Base-by-base conservation (phyloP, 306 rosid species). In the Inga leiocalycina region DNA sequence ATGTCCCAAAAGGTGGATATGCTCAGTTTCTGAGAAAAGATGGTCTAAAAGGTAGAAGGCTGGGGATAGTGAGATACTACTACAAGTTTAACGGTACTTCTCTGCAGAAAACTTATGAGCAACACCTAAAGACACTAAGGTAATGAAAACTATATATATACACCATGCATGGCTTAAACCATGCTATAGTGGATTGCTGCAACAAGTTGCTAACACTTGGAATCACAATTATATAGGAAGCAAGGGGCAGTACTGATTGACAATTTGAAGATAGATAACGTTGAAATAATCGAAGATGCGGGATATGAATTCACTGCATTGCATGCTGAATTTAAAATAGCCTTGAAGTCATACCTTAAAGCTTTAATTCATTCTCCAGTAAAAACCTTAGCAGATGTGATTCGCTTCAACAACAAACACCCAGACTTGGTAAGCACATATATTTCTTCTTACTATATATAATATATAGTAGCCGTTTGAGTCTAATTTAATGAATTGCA, bases 1-100 rank as follows among this genome's bases (percentile, higher is more conserved):
- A 20, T 57, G 24, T 57, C 64, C 64, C 64, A 20, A 57, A 57
- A 57, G 64, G 30, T 61, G 94, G 94, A 59, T 92, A 92, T 78
- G 78, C 83, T 66, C 92, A 86, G 41, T 90, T 86, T 80, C 88
- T 90, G 48, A 88, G 59, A 61, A 59, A 73, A 71, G 82, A 85
- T 52, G 93, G 94, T 9, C 64, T 57, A 8, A 57, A 54, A 82
- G 91, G 97, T 79, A 92, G 90, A 91, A 89, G 97, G 76, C 3
- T 92, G 8, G 97, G 94, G 52, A 75, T 90, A 56, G 80, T 88
- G 35, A 86, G 88, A 78, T 4, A 0, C 3, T 89, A 56, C 81
- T 87, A 46, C 59, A 0, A 46, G 4, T 81, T 87, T 84, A 76
- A 83, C n/a, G 75, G 62, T 37, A 45, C 82, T 54, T 72, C 71